Evolutionary conservation across 192 early-diverging fungal genomes (phyloP).

Genomic region (Phycomyces blakesleeanus): DNA sequence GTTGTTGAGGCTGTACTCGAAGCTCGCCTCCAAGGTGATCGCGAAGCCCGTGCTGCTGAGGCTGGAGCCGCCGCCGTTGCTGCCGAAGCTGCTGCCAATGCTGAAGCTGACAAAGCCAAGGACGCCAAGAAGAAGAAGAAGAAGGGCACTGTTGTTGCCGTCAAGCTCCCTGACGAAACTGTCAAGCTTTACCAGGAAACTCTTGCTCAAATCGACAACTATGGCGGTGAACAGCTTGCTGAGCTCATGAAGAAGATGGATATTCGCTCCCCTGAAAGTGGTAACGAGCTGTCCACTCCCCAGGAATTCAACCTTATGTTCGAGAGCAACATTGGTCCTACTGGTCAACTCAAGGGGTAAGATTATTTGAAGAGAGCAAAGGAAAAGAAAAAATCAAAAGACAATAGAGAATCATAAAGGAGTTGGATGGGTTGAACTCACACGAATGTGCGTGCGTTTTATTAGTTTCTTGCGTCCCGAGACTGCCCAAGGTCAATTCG

Average conservation of each 20-base stretch:
- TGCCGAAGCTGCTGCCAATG: conserved; percentile 3
- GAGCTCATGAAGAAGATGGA: conserved; percentile 80
- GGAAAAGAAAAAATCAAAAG: background rate
- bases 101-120: conserved; percentile 40
- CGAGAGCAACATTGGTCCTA: conserved; percentile 95
- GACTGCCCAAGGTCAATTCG: conserved; percentile 99
- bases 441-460: conserved; percentile 8
- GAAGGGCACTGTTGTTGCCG: conserved; percentile 57
- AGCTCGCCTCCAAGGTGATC: conserved; percentile 85
- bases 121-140: conserved; percentile 72
- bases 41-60: conserved; percentile 57
- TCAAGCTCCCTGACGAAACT: conserved; percentile 57
- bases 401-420: no score
- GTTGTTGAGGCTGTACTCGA: conserved; percentile 91
- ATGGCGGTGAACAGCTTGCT: conserved; percentile 77
- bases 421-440: no score
- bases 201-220: conserved; percentile 96
- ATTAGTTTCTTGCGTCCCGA: conserved; percentile 89
- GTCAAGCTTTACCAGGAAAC: conserved; percentile 76
- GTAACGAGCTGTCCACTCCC: conserved; percentile 86
- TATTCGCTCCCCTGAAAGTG: conserved; percentile 88
- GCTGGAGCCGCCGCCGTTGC: conserved; percentile 32
- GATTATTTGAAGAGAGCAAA: background rate
- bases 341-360: conserved; percentile 87
- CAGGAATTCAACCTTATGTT: conserved; percentile 99